Percentiles rank a stretch among this genome's conserved stretches.
These are phyloP conservation scores for Lunasporangiospora selenospora DNA, from an alignment of 192 early-diverging fungal species.

Conservation along the genomic window DNA sequence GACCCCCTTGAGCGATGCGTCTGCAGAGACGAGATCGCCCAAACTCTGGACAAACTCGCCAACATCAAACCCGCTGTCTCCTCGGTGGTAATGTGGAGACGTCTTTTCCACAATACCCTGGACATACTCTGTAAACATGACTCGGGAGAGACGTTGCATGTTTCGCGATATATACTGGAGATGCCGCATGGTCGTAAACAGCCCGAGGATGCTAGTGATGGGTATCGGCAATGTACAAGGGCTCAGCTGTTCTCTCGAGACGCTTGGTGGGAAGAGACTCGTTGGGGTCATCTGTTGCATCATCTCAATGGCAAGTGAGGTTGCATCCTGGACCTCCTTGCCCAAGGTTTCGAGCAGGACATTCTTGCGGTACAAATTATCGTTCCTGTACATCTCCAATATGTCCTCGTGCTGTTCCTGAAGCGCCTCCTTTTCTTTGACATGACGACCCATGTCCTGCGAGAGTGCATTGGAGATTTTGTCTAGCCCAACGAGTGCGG, in stretches of 20 bases:
- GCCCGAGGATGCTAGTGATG: conserved; percentile 57
- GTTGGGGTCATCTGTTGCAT: conserved; percentile 60
- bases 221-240: conserved; percentile 63
- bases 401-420: conserved; percentile 20
- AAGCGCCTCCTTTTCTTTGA: conserved; percentile 16
- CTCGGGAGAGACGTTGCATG: conserved; percentile 43
- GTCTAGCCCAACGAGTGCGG: conserved; percentile 14
- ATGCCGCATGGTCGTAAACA: conserved; percentile 61
- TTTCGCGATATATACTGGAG: conserved; percentile 59
- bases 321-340: conserved; percentile 55
- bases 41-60: conserved; percentile 62
- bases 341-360: conserved; percentile 47
- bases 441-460: conserved; percentile 6
- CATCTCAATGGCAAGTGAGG: conserved; percentile 53
- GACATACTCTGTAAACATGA: conserved; percentile 49
- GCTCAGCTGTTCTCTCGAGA: conserved; percentile 57
- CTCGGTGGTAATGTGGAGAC: conserved; percentile 19
- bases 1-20: conserved; percentile 57
- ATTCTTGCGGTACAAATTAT: conserved; percentile 23
- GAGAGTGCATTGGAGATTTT: conserved; percentile 15
- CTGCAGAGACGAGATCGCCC: conserved; percentile 63
- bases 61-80: conserved; percentile 57
- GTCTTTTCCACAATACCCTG: conserved; percentile 33
- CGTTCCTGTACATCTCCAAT: conserved; percentile 26
- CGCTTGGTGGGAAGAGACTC: conserved; percentile 44